Evolutionary conservation across 1,284 basidiomycete species (phyloP), one percentile per base, ranked within the genome.

Genomic region (Tetrapyrgos nigripes): DNA sequence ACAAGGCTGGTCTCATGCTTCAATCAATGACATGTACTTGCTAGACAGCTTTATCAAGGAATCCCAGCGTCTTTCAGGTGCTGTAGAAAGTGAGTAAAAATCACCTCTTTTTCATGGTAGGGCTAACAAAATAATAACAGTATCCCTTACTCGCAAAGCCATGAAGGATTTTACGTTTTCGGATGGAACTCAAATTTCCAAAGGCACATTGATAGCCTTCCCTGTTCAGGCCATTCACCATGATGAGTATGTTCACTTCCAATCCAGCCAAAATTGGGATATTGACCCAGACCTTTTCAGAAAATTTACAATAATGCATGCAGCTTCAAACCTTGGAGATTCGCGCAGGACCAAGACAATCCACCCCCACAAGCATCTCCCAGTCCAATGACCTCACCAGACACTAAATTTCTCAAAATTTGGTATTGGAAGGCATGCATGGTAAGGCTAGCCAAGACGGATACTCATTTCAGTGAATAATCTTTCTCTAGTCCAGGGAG

Each of bases 31-130:
- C 50, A 73, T 79, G 74, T 63, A 66, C 28, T 75, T 72, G 61
- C 57, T 79, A 10, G 79, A 81, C 61, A 80, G 78, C 58, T 76
- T 79, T 61, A 21, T 80, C 24, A 70, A 71, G 45, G 79, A 81
- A 60, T 68, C 70, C 4, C 68, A 68, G 58, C 66, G 77, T 8
- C 33, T 66, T 29, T 63, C 67, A 28, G 69, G 70, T 1, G 21
- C 70, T 24, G 57, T 57, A 35, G 17, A 57, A 6, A 13, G 72
- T 72, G 62, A 23, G 71, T 64, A n/a, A 19, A n/a, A n/a, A n/a
- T n/a, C n/a, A n/a, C 4, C 43, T 29, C 37, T 44, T 17, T 10
- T 13, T 46, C 21, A 11, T 13, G 21, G 13, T 46, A 21, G 23
- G 44, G 23, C 21, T 21, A 23, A 14, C 10, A 14, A 8, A 13